Evolutionary conservation across 495 filamentous ascomycete species (phyloP).

Genomic region (Penicillium psychrofluorescens): DNA sequence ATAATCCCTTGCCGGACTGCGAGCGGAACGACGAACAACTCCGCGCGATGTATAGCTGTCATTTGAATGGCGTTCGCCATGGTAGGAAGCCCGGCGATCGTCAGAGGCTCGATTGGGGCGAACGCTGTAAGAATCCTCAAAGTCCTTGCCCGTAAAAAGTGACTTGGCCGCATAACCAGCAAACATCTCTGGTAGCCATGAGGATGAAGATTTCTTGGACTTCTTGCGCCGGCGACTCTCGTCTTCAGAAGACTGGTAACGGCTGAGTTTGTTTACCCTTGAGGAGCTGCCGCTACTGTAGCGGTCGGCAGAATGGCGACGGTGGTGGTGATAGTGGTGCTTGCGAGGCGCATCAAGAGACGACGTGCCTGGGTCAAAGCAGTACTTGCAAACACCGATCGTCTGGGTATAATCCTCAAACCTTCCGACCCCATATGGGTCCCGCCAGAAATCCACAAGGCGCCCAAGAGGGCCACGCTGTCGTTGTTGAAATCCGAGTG

Average conservation of each 20-base stretch:
- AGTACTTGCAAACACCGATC: slow-evolving; percentile 61
- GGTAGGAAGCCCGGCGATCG: slow-evolving; percentile 24
- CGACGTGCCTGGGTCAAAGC: slow-evolving; percentile 57
- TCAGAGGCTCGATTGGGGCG: slow-evolving; percentile 36
- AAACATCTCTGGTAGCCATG: slow-evolving; percentile 48
- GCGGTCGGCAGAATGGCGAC: slow-evolving; percentile 37
- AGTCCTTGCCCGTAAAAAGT: slow-evolving; percentile 45
- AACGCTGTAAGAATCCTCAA: slow-evolving; percentile 53
- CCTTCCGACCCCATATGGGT: slow-evolving; percentile 58
- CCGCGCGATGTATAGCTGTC: slow-evolving; percentile 39
- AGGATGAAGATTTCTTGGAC: slow-evolving; percentile 25
- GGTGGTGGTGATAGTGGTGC: slow-evolving; percentile 46
- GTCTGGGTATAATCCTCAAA: slow-evolving; percentile 71
- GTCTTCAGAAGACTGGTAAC: slow-evolving; percentile 51
- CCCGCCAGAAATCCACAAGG: slow-evolving; percentile 58
- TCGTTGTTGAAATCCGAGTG: slow-evolving; percentile 37
- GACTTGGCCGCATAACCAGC: slow-evolving; percentile 50
- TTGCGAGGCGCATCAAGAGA: slow-evolving; percentile 57
- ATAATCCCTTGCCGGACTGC: slow-evolving; percentile 25
- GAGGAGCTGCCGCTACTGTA: slow-evolving; percentile 32
- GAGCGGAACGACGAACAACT: slow-evolving; percentile 26
- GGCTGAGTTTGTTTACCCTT: slow-evolving; percentile 49
- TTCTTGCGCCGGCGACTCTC: slow-evolving; percentile 40
- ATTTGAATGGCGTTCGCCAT: slow-evolving; percentile 29
- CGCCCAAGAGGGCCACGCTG: slow-evolving; percentile 49